Base-by-base conservation (phyloP, 306 rosid species). In the Geum urbanum region DNA sequence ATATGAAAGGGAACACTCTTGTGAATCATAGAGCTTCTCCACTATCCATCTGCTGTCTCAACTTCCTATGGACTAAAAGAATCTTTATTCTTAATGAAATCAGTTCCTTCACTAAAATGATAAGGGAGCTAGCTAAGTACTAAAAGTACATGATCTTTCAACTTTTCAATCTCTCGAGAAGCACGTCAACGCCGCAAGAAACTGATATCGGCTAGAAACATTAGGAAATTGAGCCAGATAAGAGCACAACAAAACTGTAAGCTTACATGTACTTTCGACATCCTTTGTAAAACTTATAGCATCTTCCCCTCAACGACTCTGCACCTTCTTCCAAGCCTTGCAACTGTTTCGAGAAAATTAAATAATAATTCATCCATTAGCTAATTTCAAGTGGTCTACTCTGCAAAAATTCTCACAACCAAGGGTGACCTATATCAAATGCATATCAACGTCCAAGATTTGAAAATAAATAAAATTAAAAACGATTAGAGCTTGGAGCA, bases 241-340 rank as follows among this genome's bases (percentile, higher is more conserved):
- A 45, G 69, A 12, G 69, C 53, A 19, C 1, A 55, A 20, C 15
- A 22, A 5, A 55, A 3, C 22, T 22, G 27, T 10, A 22, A 58
- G 18, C 94, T 40, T 90, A 94, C 98, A 92, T 94, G 74, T 94
- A 87, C 80, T 90, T 94, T 75, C 98, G 88, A 81, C 97, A 90
- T 77, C 96, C 98, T 81, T 94, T 94, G 84, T 85, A 87, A 80
- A 94, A 90, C 79, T 84, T 90, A 65, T 84, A 81, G 75, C 97
- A 84, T 79, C 97, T 87, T 77, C 92, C 98, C 78, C 98, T 86
- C 77, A 94, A 79, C 60, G 92, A 84, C 75, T 92, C 98, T 40
- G 97, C 91, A 84, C 89, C 80, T 76, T 94, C 98, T 89, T 94
- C 98, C 91, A 94, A 69, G 85, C 94, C 55, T 62, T 94, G 98